A percentile compares a stretch with the other conserved stretches of the same genome.
Evolutionary conservation across 495 filamentous ascomycete species (phyloP).

Genomic region (Lichina pygmaea): DNA sequence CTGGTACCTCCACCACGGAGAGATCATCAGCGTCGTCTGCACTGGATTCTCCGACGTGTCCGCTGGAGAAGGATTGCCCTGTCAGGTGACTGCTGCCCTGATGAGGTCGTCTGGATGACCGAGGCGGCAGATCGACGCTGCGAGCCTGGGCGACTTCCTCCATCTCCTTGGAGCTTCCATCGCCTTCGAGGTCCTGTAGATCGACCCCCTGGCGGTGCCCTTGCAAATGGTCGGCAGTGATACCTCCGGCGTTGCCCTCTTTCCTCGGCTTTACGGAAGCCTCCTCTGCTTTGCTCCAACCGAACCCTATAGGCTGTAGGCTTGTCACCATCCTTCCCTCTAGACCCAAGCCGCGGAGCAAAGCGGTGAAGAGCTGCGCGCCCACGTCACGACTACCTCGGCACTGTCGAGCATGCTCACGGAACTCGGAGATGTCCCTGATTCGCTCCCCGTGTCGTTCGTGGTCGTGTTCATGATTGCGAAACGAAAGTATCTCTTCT

Average conservation of each 20-base stretch:
- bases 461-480: slow-evolving; percentile 30
- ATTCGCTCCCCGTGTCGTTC: slow-evolving; percentile 52
- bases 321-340: slow-evolving; percentile 61
- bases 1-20: slow-evolving; percentile 7
- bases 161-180: too few species aligned
- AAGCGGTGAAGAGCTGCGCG: slow-evolving; percentile 68
- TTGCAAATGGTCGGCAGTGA: not conserved
- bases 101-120: too few species aligned
- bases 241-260: slow-evolving; percentile 1
- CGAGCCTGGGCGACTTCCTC: too few species aligned
- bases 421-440: slow-evolving; percentile 32
- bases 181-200: not conserved
- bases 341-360: slow-evolving; percentile 59
- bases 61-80: too few species aligned
- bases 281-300: slow-evolving; percentile 70
- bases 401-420: slow-evolving; percentile 36
- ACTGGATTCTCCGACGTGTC: not conserved
- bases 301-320: slow-evolving; percentile 72
- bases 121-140: too few species aligned
- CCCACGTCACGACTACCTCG: slow-evolving; percentile 70
- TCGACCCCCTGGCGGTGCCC: not conserved
- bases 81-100: too few species aligned
- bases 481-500: slow-evolving; percentile 31
- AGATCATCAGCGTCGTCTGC: not conserved
- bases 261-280: slow-evolving; percentile 11